phyloP scores from a whole-genome alignment of 2,329 filamentous ascomycete genomes.

The Lecanicillium sp. region DNA sequence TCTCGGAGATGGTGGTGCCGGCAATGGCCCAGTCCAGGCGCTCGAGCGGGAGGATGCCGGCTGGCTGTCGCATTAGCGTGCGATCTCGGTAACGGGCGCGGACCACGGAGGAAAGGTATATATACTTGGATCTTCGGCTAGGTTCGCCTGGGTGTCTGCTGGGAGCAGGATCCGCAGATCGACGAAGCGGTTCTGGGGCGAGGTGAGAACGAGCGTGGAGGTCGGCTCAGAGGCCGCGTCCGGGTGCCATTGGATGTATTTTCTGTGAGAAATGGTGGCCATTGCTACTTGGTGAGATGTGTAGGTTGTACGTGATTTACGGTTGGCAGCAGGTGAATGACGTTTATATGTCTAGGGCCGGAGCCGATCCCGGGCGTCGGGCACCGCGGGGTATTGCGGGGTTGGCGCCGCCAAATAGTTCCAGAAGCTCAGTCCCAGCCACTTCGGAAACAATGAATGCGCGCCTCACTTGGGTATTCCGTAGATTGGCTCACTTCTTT shows the following conservation, averaged over 20 bases:
- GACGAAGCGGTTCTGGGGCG: constrained; percentile 50
- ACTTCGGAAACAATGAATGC: not conserved
- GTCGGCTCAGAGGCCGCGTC: constrained; percentile 52
- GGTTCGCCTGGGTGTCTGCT: constrained; percentile 11
- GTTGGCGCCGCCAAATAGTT: not conserved
- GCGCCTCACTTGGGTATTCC: not conserved
- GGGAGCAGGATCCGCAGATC: constrained; percentile 50
- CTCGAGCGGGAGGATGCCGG: constrained; percentile 14
- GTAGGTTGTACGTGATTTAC: too few relatives aligned
- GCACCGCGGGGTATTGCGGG: constrained; percentile 7
- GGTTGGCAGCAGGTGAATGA: not conserved
- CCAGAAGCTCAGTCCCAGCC: not conserved
- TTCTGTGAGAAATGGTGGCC: constrained; percentile 49
- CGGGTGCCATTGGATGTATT: constrained; percentile 54
- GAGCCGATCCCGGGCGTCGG: constrained; percentile 8
- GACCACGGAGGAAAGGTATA: not conserved
- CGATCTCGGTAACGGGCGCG: not conserved
- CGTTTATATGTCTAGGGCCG: constrained; percentile 8
- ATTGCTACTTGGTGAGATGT: constrained; percentile 26
- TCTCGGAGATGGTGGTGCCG: constrained; percentile 41
- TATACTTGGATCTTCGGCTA: constrained; percentile 7
- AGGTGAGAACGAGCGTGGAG: constrained; percentile 58
- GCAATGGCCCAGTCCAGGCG: constrained; percentile 62
- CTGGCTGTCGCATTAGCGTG: not conserved
- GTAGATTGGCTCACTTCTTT: not conserved